Conservation (phyloP, 2,329 filamentous ascomycete genomes). For the Nemania diffusa region DNA sequence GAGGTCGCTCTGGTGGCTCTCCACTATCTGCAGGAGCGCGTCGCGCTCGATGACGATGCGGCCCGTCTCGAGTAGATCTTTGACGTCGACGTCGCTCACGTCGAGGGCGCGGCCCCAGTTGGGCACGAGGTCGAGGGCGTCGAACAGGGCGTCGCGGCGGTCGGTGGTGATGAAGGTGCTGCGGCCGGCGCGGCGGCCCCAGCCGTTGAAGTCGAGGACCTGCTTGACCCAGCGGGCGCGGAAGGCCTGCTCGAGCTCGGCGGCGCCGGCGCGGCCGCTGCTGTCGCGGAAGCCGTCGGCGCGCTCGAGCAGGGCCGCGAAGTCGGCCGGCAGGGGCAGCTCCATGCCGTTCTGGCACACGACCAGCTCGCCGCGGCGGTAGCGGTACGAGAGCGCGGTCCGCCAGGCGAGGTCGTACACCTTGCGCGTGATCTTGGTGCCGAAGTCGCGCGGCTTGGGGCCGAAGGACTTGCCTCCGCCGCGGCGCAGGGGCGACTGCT, state of each 20-base stretch:
- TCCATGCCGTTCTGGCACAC: constrained; percentile 83
- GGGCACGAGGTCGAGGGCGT: constrained; percentile 71
- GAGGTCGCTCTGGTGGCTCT: constrained; percentile 76
- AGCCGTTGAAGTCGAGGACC: constrained; percentile 76
- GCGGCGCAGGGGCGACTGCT: constrained; percentile 81
- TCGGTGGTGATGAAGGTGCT: constrained; percentile 79
- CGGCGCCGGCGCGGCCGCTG: too few relatives aligned
- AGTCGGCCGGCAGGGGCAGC: constrained; percentile 66
- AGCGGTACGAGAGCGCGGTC: constrained; percentile 92
- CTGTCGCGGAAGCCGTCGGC: constrained; percentile 53
- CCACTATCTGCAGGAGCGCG: constrained; percentile 80
- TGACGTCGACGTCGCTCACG: constrained; percentile 88
- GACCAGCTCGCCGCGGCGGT: constrained; percentile 85
- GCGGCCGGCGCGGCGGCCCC: constrained; percentile 73
- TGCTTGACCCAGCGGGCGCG: constrained; percentile 71
- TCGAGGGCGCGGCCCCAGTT: constrained; percentile 76
- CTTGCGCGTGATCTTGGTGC: constrained; percentile 83
- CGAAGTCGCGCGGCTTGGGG: constrained; percentile 92
- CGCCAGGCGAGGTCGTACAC: constrained; percentile 96
- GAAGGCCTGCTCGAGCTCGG: constrained; percentile 65
- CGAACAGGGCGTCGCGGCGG: constrained; percentile 70
- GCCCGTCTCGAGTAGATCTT: constrained; percentile 87
- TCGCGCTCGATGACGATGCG: constrained; percentile 86
- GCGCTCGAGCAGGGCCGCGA: constrained; percentile 52
- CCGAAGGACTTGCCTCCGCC: constrained; percentile 92